These are phyloP conservation scores for Cardamine chenopodiifolia DNA, from an alignment of 345 rosid species.

Conservation along the genomic window DNA sequence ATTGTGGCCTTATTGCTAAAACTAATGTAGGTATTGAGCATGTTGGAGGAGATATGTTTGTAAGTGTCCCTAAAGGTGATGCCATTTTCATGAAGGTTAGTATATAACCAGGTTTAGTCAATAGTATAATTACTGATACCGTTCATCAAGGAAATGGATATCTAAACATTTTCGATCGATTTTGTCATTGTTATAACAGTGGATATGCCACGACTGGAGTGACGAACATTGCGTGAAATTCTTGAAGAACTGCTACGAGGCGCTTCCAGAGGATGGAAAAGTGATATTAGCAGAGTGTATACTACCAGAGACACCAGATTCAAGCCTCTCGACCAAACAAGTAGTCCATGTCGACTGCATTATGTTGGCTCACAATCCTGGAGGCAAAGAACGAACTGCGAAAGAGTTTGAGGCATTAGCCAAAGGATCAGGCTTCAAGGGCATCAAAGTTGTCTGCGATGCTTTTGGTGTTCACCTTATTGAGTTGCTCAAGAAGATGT, in stretches of 20 bases:
- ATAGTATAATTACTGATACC: no score
- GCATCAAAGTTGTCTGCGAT: conserved; percentile 59
- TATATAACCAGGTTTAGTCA: neutral
- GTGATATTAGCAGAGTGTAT: conserved; percentile 77
- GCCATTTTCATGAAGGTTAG: conserved; percentile 94
- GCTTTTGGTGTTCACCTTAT: conserved; percentile 68
- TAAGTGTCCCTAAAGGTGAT: conserved; percentile 72
- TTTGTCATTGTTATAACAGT: conserved; percentile 48
- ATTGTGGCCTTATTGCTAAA: neutral
- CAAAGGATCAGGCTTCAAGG: conserved; percentile 71
- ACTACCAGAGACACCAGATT: conserved; percentile 77
- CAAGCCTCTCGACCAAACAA: conserved; percentile 63
- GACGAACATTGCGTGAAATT: conserved; percentile 71
- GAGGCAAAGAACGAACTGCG: conserved; percentile 90
- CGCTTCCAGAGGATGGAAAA: conserved; percentile 76
- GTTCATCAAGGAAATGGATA: neutral
- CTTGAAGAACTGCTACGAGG: conserved; percentile 72
- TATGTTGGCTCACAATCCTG: conserved; percentile 96
- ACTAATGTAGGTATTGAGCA: conserved; percentile 64
- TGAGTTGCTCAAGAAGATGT: conserved; percentile 67
- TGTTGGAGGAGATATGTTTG: conserved; percentile 93
- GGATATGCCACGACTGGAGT: conserved; percentile 97
- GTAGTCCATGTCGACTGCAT: conserved; percentile 74
- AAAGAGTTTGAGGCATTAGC: conserved; percentile 82
- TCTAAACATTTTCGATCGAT: neutral